These are phyloP conservation scores for Pythium dissotocum DNA, from an alignment of 352 stramenopile species.

Conservation along the genomic window DNA sequence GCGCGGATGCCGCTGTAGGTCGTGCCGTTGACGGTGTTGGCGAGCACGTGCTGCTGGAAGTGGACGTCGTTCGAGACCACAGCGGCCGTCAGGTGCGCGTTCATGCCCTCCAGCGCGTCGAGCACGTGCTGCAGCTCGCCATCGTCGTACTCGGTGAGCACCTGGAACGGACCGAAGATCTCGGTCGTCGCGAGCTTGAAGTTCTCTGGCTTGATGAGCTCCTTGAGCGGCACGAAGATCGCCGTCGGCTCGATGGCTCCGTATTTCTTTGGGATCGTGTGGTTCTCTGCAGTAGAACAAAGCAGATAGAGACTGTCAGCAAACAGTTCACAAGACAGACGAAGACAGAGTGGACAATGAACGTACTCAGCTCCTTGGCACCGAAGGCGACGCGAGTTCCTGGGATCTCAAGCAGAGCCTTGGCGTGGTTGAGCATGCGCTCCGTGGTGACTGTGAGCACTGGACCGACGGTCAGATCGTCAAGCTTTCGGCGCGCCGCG, in stretches of 20 bases:
- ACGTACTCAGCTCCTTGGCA: constrained; percentile 86
- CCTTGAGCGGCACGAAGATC: constrained; percentile 95
- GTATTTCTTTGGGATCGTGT: constrained; percentile 95
- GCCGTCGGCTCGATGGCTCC: constrained; percentile 97
- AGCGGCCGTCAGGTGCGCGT: constrained; percentile 97
- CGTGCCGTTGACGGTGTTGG: constrained; percentile 98
- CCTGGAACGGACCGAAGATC: constrained; percentile 99
- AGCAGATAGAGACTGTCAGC: background rate
- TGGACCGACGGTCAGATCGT: constrained; percentile 95
- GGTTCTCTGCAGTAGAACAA: constrained; percentile 56
- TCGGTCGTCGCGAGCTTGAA: constrained; percentile 95
- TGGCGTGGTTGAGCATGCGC: constrained; percentile 93
- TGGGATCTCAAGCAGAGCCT: constrained; percentile 91
- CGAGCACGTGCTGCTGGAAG: constrained; percentile 95
- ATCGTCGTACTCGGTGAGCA: constrained; percentile 95
- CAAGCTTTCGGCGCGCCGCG: constrained; percentile 88
- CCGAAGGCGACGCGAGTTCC: constrained; percentile 95
- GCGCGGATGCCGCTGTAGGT: constrained; percentile 97
- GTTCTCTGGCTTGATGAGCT: constrained; percentile 95
- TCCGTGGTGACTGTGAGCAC: constrained; percentile 97
- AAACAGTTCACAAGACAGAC: background rate
- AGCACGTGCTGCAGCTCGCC: constrained; percentile 90
- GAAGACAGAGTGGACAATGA: background rate
- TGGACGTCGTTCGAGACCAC: constrained; percentile 96
- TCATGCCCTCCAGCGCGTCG: constrained; percentile 94